Conservation (phyloP, 768 basidiomycete genomes). For the Saitozyma sp. region DNA sequence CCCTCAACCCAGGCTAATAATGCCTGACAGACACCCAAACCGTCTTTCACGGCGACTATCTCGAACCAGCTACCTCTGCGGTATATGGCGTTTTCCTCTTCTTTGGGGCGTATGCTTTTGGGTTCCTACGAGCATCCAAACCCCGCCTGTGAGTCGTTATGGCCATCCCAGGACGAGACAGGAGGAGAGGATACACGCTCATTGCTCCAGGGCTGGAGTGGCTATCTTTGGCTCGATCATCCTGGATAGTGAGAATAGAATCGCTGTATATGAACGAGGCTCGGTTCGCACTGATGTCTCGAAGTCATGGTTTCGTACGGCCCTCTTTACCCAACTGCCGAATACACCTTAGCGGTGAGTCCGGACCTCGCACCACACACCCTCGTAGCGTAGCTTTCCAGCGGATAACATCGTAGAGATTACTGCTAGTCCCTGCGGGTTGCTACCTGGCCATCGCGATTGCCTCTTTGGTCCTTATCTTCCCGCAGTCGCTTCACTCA, state of each 20-base stretch:
- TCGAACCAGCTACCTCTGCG: slow-evolving; percentile 58
- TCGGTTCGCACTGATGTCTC: too few species aligned
- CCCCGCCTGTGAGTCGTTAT: slow-evolving; percentile 55
- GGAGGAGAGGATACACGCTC: neutral
- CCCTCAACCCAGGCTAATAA: too few species aligned
- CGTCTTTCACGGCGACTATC: slow-evolving; percentile 60
- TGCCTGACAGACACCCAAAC: slow-evolving; percentile 48
- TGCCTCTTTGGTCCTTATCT: slow-evolving; percentile 57
- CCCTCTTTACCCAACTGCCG: slow-evolving; percentile 58
- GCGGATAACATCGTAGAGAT: slow-evolving; percentile 25
- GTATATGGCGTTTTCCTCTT: slow-evolving; percentile 60
- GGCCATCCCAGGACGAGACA: neutral
- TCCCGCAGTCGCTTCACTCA: slow-evolving; percentile 61
- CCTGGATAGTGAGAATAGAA: too few species aligned
- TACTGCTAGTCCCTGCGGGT: slow-evolving; percentile 56
- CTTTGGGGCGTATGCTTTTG: slow-evolving; percentile 57
- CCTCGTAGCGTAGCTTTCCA: neutral
- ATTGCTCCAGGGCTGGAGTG: slow-evolving; percentile 51
- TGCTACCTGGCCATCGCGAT: slow-evolving; percentile 59
- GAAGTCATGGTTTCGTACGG: slow-evolving; percentile 55
- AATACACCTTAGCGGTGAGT: slow-evolving; percentile 56
- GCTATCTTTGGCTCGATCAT: slow-evolving; percentile 60
- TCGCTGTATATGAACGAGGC: too few species aligned
- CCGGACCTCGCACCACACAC: too few species aligned
- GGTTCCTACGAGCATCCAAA: slow-evolving; percentile 57